Conservation (phyloP, 345 rosid species). For the Chamaenerion angustifolium region DNA sequence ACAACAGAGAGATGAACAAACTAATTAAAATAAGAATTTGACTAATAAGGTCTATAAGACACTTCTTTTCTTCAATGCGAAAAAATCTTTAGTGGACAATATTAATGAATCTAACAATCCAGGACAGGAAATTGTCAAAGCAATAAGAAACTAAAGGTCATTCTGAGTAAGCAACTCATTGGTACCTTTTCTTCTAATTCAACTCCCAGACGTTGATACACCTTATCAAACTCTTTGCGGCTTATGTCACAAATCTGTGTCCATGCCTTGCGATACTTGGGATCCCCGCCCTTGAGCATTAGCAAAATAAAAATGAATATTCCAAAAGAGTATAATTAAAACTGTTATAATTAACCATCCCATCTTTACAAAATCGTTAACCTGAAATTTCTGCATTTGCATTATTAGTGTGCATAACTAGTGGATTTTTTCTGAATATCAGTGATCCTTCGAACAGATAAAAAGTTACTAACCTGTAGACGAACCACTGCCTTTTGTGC, state of each 20-base stretch:
- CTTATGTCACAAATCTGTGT: conserved; percentile 63
- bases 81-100: too few relatives aligned
- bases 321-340: neutral
- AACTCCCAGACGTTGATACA: conserved; percentile 67
- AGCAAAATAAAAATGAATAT: conserved; percentile 3
- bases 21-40: too few relatives aligned
- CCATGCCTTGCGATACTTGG: conserved; percentile 70
- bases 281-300: conserved; percentile 61
- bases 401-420: too few relatives aligned
- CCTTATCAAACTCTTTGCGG: conserved; percentile 66
- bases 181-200: conserved; percentile 79
- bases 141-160: neutral
- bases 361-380: neutral
- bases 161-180: neutral
- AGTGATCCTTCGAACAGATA: too few relatives aligned
- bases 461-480: conserved; percentile 52
- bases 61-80: too few relatives aligned
- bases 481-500: conserved; percentile 91
- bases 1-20: neutral
- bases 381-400: too few relatives aligned
- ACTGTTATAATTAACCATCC: too few relatives aligned
- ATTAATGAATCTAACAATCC: too few relatives aligned
- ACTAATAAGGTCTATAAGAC: too few relatives aligned
- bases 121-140: neutral
- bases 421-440: too few relatives aligned